Evolutionary conservation across 1,284 basidiomycete genomes (phyloP), one percentile per base, ranked within the genome.

Genomic region (Boletus semigastroideus): DNA sequence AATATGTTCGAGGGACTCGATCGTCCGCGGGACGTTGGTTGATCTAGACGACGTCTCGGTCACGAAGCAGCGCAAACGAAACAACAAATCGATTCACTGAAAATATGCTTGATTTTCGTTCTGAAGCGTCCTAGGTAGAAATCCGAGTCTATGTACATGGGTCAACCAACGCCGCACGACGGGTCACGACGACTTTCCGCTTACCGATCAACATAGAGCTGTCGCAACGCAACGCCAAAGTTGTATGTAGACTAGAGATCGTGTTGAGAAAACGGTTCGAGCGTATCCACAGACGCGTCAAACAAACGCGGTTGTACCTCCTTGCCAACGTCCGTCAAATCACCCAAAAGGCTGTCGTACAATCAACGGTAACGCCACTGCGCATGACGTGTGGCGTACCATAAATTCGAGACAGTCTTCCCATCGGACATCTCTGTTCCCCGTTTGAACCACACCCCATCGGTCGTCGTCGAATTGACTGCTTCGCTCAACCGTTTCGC

Each of bases 241-340:
- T 79, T 75, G 54, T 79, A 82, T 3, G 88, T 91, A 4, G 87
- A 82, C 86, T 89, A 42, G 49, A 41, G 42, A 39, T 22, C 47
- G 5, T 54, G n/a, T 53, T 22, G 58, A 22, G 22, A 52, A 44
- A 19, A 50, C 8, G 16, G 16, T 30, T 19, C 37, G 49, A 50
- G 27, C 20, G 48, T 17, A 46, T 34, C 14, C 5, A 49, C 39
- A 49, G 14, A 16, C 36, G 27, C 25, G 31, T 43, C 38, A 42
- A 69, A 22, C 22, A 22, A 22, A 22, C 3, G 22, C 22, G 5
- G 22, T 27, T 5, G 9, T 51, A 84, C 87, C 72, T 84, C 73
- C 63, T 86, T 77, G 31, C 90, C 90, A 6, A 87, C 58, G 62
- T 93, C 90, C 10, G 90, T 92, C 56, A 93, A 70, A 65, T 92